Percentiles rank a stretch among this genome's conserved stretches.
phyloP scores from a whole-genome alignment of 2,329 filamentous ascomycete genomes.

The Beauveria brongniartii region DNA sequence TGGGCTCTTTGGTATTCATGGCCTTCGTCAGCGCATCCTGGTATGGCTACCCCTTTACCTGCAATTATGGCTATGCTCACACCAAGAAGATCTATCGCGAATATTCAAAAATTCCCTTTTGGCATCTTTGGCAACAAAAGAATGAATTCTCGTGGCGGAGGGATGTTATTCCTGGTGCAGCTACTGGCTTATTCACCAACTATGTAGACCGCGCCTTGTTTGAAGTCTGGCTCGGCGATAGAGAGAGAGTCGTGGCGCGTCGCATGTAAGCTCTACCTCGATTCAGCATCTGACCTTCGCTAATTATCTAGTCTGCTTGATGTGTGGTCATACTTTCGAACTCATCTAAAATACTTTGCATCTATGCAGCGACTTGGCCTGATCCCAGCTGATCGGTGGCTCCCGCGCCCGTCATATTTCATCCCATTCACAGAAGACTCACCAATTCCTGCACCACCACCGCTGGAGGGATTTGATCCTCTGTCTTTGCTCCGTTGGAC shows the following conservation, averaged over 20 bases:
- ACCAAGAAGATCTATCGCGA: slow-evolving; percentile 40
- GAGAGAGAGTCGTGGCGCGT: slow-evolving; percentile 17
- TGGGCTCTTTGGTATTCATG: slow-evolving; percentile 44
- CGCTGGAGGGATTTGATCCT: slow-evolving; percentile 29
- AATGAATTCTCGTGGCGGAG: slow-evolving; percentile 23
- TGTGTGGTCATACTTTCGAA: slow-evolving; percentile 34
- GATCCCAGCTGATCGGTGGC: slow-evolving; percentile 29
- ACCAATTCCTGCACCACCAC: slow-evolving; percentile 39
- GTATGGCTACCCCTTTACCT: slow-evolving; percentile 23
- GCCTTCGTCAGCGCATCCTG: slow-evolving; percentile 46
- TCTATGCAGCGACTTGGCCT: slow-evolving; percentile 45
- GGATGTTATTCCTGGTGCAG: slow-evolving; percentile 26
- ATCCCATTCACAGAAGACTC: slow-evolving; percentile 46
- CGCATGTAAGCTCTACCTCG: slow-evolving; percentile 20
- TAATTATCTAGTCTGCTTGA: slow-evolving; percentile 20
- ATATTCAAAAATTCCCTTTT: slow-evolving; percentile 41
- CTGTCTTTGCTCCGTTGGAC: slow-evolving; percentile 36
- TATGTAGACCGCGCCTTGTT: slow-evolving; percentile 22
- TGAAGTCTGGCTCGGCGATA: slow-evolving; percentile 18
- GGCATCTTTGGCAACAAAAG: slow-evolving; percentile 29
- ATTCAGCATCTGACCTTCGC: neutral
- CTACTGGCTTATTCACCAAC: slow-evolving; percentile 21
- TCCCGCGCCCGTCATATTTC: slow-evolving; percentile 43
- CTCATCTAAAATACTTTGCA: slow-evolving; percentile 45
- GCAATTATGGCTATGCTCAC: slow-evolving; percentile 9